Evolutionary conservation across 73 alveolate genomes (phyloP).

Genomic region (Symbiodinium pilosum): DNA sequence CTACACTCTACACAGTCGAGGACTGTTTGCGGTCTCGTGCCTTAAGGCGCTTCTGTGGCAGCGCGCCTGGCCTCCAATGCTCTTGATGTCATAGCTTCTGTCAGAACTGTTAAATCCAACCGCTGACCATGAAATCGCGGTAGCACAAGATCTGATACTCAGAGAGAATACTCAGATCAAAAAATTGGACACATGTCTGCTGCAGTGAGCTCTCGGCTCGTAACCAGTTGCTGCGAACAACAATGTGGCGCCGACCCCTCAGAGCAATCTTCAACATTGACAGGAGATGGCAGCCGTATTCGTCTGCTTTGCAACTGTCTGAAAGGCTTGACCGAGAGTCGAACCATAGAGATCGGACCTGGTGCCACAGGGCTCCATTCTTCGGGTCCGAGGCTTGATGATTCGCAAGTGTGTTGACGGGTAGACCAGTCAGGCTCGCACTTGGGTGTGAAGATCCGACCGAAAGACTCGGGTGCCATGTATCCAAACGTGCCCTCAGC

Average conservation of each 20-base stretch:
- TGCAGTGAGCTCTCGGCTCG: slow-evolving; percentile 5
- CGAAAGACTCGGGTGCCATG: slow-evolving; percentile 92
- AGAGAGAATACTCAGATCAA: neutral
- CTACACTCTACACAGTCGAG: neutral
- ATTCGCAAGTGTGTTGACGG: too few relatives aligned
- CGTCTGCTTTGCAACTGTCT: too few relatives aligned
- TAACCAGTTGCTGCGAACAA: slow-evolving; percentile 54
- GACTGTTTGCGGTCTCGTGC: neutral
- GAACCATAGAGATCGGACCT: slow-evolving; percentile 1
- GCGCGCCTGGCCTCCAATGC: neutral
- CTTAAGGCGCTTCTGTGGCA: slow-evolving; percentile 21
- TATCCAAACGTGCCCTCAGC: slow-evolving; percentile 91
- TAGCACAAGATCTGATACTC: too few relatives aligned
- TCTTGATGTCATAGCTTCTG: neutral
- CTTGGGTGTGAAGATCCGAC: slow-evolving; percentile 63
- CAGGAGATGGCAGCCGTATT: too few relatives aligned
- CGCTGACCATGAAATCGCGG: too few relatives aligned
- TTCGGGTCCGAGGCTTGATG: too few relatives aligned
- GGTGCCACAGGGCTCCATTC: too few relatives aligned
- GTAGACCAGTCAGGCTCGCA: neutral
- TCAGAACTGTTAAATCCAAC: too few relatives aligned
- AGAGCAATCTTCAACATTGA: neutral
- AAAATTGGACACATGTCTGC: neutral
- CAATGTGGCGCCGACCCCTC: slow-evolving; percentile 71
- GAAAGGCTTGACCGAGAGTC: neutral